Evolutionary conservation across 116 monocot genomes (phyloP), one percentile per base, ranked within the genome.

Genomic region (Zostera marina): DNA sequence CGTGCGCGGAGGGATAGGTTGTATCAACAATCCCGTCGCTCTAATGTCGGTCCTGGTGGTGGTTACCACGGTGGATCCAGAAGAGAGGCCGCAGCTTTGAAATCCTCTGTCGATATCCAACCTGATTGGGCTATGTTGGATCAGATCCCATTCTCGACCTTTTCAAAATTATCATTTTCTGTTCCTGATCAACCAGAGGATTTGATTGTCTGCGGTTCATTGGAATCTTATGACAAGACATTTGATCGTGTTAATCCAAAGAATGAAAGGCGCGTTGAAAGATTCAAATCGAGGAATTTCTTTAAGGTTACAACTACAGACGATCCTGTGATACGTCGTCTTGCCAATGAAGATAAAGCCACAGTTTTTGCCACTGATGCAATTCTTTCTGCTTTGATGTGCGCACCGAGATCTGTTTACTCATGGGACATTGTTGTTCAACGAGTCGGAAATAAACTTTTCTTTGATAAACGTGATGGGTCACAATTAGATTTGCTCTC

Each of bases 121-220:
- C 93, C 93, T 0, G 93, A 93, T 39, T 93, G 93, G 93, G 88
- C 83, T 14, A 84, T 93, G 88, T 75, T 81, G 2, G 93, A 93
- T 21, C 93, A 94, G 77, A 88, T 94, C 69, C 93, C 88, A 14
- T 88, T 94, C 69, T 81, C 94, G 6, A 84, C 81, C 52, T 84
- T 93, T 71, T 63, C 93, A 12, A 93, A 93, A 71, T 81, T 93
- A 25, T 84, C 84, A 54, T 93, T 77, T 67, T 26, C 76, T 0
- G 88, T 88, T n/a, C 53, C 93, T 15, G 93, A 93, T 44, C 87
- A 72, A 3, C 93, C 93, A 0, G 93, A 93, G 68, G 93, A 93
- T 43, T 74, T 93, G 5, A 70, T 93, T n/a, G 63, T 88, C 8
- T 89, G 85, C 22, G 96, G 96, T n/a, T 80, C 55, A 22, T 74